phyloP scores from a whole-genome alignment of 1,284 basidiomycete genomes.

The Irpex rosettiformis region DNA sequence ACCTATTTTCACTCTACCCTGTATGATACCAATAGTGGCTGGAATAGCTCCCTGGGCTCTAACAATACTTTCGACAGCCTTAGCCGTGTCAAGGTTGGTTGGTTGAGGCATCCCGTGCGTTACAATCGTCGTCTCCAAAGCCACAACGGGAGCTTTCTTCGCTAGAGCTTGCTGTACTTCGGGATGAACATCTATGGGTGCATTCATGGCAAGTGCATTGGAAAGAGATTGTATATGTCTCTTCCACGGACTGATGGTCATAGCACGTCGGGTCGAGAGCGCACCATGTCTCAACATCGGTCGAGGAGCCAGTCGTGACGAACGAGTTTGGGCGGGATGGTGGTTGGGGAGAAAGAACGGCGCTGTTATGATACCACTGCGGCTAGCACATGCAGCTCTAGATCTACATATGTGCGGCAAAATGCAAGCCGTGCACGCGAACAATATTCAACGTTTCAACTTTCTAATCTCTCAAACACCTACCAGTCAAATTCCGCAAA shows the following conservation, averaged over 20 bases:
- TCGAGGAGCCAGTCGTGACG: not conserved
- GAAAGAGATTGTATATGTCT: slow-evolving; percentile 14
- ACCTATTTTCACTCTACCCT: slow-evolving; percentile 86
- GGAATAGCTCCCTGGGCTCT: slow-evolving; percentile 76
- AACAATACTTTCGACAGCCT: slow-evolving; percentile 78
- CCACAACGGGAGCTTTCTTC: slow-evolving; percentile 58
- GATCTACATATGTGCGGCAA: too few relatives aligned
- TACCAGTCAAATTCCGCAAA: not conserved
- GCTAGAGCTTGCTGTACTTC: slow-evolving; percentile 79
- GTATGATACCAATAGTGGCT: slow-evolving; percentile 87
- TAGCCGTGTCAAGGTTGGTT: slow-evolving; percentile 71
- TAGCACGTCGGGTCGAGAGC: not conserved
- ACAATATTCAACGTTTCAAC: not conserved
- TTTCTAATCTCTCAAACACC: not conserved
- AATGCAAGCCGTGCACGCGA: not conserved
- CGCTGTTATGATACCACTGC: too few relatives aligned
- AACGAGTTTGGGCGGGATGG: not conserved
- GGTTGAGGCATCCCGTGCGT: slow-evolving; percentile 91
- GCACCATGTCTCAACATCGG: not conserved
- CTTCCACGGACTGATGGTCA: not conserved
- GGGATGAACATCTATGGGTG: slow-evolving; percentile 64
- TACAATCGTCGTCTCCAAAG: slow-evolving; percentile 86
- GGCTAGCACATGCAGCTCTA: too few relatives aligned
- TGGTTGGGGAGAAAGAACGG: not conserved
- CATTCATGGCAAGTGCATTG: slow-evolving; percentile 18